Evolutionary conservation across 2,329 filamentous ascomycete genomes (phyloP), one percentile per base, ranked within the genome.

Genomic region (Sporothrix inflata): DNA sequence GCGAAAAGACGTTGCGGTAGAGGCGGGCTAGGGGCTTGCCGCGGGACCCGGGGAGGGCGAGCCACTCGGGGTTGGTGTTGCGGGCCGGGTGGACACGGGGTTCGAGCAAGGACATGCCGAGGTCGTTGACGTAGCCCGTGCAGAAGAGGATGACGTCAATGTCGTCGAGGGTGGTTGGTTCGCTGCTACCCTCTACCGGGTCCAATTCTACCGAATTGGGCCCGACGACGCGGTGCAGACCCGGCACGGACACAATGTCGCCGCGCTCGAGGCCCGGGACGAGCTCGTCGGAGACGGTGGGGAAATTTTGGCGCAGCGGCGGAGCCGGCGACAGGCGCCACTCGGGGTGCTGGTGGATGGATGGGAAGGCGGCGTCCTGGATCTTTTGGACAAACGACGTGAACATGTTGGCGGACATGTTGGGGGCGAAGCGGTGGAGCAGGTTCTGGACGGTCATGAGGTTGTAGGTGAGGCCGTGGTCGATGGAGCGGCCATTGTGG

Each of bases 1-100:
- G 78, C 1, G 84, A 83, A 73, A 86, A 84, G 4, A 85, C 75
- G 74, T 85, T 84, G 51, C 81, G 80, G 70, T 83, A 85, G 1
- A 85, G 77, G 0, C 80, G 75, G 3, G 81, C 78, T 0, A 83
- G 78, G 0, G 78, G 12, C 74, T 79, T 75, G 72, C 79, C 74
- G 72, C 78, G 71, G 49, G 78, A 74, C 61, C 78, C 74, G 42
- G 76, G 77, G 71, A 78, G 51, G 60, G 73, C n/a, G 55, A 75
- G 38, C 70, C 76, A n/a, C 9, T 77, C 79, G 11, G 81, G 66
- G 34, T 55, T 60, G 63, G 4, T 79, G 65, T 61, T 55, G 55
- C 63, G 45, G 45, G 49, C 34, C 1, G 71, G 66, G 45, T 53
- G 38, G 27, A 71, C 27, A 11, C 24, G 21, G 7, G 55, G 55